Percentiles rank a stretch among this genome's conserved stretches.
phyloP scores from a whole-genome alignment of 768 basidiomycete species.

The Podaxis mareebaensis region DNA sequence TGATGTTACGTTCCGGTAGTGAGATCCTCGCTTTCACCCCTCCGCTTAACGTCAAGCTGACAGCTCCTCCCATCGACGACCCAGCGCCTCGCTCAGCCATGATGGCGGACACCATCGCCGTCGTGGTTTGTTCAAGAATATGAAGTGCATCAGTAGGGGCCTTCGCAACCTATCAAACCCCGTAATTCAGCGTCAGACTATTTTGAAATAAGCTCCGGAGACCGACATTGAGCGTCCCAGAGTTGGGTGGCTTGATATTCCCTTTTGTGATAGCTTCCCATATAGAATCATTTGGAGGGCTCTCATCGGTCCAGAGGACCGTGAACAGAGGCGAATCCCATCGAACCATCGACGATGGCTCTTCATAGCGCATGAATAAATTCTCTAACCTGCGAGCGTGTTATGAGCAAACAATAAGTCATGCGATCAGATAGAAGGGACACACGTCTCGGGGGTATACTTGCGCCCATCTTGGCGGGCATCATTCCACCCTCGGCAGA shows the following conservation, averaged over 20 bases:
- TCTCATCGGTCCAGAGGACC: slow-evolving; percentile 70
- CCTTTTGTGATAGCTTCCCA: slow-evolving; percentile 83
- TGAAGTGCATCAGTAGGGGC: slow-evolving; percentile 89
- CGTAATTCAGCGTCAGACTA: not conserved
- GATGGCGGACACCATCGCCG: slow-evolving; percentile 69
- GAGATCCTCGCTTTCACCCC: slow-evolving; percentile 46
- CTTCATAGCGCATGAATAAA: slow-evolving; percentile 87
- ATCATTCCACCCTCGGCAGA: slow-evolving; percentile 77
- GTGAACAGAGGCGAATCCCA: slow-evolving; percentile 98
- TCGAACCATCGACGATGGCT: slow-evolving; percentile 96
- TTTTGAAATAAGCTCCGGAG: not conserved
- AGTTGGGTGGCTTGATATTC: slow-evolving; percentile 83
- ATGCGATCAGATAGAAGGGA: slow-evolving; percentile 18
- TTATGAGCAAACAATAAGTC: not conserved
- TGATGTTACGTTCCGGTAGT: slow-evolving; percentile 71
- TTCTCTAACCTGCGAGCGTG: slow-evolving; percentile 67
- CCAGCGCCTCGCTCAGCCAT: slow-evolving; percentile 61
- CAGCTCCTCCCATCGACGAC: slow-evolving; percentile 51
- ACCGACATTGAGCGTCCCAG: slow-evolving; percentile 72
- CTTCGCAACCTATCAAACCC: slow-evolving; percentile 58
- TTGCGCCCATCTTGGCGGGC: slow-evolving; percentile 43
- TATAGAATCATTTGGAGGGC: slow-evolving; percentile 65
- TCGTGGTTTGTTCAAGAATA: slow-evolving; percentile 77
- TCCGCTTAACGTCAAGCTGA: slow-evolving; percentile 46
- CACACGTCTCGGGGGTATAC: slow-evolving; percentile 79